These are phyloP conservation scores for Litchi chinensis DNA, from an alignment of 345 rosid genomes.

Conservation along the genomic window DNA sequence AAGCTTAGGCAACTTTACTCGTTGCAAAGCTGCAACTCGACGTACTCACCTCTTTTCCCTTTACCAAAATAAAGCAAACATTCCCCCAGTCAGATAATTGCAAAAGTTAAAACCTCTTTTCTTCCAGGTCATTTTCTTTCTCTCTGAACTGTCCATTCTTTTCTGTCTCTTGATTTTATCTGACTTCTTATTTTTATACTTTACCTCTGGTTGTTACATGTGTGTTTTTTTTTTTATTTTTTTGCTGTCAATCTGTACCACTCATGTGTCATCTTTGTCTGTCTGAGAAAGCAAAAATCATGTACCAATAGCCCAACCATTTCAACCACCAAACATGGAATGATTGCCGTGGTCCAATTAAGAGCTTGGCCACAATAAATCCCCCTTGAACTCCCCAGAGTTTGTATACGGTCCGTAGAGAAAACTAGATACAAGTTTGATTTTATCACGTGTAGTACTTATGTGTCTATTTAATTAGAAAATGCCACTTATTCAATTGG, in stretches of 20 bases:
- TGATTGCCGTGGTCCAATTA: conserved; percentile 16
- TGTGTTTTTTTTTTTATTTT: background rate
- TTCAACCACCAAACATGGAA: background rate
- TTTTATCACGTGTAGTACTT: too few relatives aligned
- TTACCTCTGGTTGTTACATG: conserved; percentile 3
- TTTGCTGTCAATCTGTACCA: background rate
- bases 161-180: background rate
- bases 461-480: too few relatives aligned
- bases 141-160: conserved; percentile 5
- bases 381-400: background rate
- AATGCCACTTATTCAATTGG: too few relatives aligned
- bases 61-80: conserved; percentile 13
- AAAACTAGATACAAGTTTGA: background rate
- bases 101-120: background rate
- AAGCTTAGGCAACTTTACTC: too few relatives aligned
- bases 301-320: background rate
- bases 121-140: background rate
- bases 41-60: background rate
- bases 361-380: background rate
- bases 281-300: background rate
- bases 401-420: background rate
- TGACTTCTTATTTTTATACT: background rate
- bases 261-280: conserved; percentile 1
- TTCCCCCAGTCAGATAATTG: background rate
- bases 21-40: background rate